A percentile compares a stretch with the other conserved stretches of the same genome.
Evolutionary conservation across 2,329 filamentous ascomycete species (phyloP).

Genomic region (Ceratocystis destructans): DNA sequence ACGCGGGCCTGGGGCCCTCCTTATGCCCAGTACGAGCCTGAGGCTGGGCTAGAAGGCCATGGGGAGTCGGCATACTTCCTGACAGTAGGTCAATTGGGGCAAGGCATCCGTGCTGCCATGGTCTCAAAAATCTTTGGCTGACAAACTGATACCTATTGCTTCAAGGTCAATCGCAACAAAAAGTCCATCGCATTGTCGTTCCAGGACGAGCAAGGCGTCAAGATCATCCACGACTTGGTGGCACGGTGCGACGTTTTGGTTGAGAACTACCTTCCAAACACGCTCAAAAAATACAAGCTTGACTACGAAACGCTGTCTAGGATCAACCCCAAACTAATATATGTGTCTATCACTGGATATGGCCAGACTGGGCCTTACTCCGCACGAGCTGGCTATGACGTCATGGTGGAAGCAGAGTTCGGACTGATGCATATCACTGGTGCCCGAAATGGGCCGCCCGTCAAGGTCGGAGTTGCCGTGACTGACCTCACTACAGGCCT

Average conservation of each 20-base stretch:
- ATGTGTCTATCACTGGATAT: slow-evolving; percentile 93
- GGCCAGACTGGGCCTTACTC: slow-evolving; percentile 89
- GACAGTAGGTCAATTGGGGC: slow-evolving; percentile 42
- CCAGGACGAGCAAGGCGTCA: slow-evolving; percentile 66
- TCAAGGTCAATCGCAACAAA: slow-evolving; percentile 87
- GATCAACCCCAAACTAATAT: slow-evolving; percentile 78
- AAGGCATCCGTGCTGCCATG: background rate
- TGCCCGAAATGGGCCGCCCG: slow-evolving; percentile 70
- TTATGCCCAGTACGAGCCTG: slow-evolving; percentile 63
- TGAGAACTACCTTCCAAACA: slow-evolving; percentile 89
- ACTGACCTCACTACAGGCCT: slow-evolving; percentile 91
- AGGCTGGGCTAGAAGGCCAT: slow-evolving; percentile 47
- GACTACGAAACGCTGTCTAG: slow-evolving; percentile 69
- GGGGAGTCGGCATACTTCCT: slow-evolving; percentile 95
- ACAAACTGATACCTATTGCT: background rate
- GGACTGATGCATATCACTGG: slow-evolving; percentile 98
- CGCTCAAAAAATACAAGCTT: slow-evolving; percentile 77
- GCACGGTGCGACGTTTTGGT: slow-evolving; percentile 83
- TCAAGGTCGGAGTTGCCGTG: slow-evolving; percentile 94
- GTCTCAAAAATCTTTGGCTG: background rate
- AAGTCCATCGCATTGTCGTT: slow-evolving; percentile 89
- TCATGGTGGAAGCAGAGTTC: slow-evolving; percentile 98
- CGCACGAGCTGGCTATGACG: slow-evolving; percentile 83
- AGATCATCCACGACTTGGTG: slow-evolving; percentile 73
- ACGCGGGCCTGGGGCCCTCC: slow-evolving; percentile 94